phyloP scores from a whole-genome alignment of 2,329 filamentous ascomycete genomes.

The Verticillium dahliae region DNA sequence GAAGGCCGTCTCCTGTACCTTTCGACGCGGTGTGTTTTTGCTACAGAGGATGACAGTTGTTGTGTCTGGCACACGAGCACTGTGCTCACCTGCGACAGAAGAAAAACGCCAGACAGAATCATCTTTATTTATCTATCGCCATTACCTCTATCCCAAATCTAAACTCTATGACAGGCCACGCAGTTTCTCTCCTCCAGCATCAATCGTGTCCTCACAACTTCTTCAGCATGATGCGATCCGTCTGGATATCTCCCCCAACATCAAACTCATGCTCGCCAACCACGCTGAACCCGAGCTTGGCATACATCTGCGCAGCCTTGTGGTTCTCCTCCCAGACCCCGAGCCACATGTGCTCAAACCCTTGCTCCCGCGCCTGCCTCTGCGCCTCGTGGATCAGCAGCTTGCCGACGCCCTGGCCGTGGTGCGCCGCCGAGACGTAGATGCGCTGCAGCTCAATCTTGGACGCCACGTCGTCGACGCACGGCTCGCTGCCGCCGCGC shows the following conservation, averaged over 20 bases:
- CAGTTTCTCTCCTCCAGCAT: too few species aligned
- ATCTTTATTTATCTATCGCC: too few species aligned
- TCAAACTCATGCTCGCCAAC: constrained; percentile 35
- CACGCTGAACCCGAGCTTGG: constrained; percentile 28
- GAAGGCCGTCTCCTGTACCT: too few species aligned
- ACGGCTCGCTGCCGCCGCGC: constrained; percentile 28
- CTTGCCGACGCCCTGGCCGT: constrained; percentile 31
- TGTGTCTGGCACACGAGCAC: too few species aligned
- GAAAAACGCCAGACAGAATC: too few species aligned
- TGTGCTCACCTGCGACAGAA: too few species aligned
- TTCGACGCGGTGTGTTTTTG: too few species aligned
- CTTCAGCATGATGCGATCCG: constrained; percentile 35
- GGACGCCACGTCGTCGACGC: constrained; percentile 20
- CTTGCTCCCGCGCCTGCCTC: constrained; percentile 25
- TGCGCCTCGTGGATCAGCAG: constrained; percentile 21
- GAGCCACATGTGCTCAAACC: constrained; percentile 34
- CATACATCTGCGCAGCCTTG: constrained; percentile 30
- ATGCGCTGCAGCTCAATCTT: constrained; percentile 34
- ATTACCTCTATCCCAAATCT: too few species aligned
- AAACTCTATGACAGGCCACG: too few species aligned
- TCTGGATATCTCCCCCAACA: constrained; percentile 32
- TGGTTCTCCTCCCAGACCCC: constrained; percentile 41
- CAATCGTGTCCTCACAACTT: constrained; percentile 5
- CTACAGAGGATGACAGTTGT: too few species aligned
- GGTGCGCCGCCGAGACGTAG: constrained; percentile 27